phyloP scores from a whole-genome alignment of 768 basidiomycete genomes.

The Rhizopogon roseolus region DNA sequence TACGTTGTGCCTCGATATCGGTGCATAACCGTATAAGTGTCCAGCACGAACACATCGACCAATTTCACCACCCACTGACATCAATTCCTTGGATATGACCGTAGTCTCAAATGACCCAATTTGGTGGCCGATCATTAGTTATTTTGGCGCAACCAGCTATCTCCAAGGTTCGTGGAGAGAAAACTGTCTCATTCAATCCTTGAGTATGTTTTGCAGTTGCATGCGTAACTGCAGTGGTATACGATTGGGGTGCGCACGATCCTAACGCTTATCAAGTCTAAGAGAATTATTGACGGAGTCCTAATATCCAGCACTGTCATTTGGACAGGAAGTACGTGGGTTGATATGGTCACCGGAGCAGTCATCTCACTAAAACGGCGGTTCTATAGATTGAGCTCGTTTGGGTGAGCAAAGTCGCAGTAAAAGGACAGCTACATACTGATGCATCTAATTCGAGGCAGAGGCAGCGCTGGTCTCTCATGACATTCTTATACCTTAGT shows the following conservation, averaged over 20 bases:
- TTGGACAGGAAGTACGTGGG: neutral
- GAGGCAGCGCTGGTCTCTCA: no score
- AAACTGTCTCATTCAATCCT: neutral
- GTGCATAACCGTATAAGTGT: no score
- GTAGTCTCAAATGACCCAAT: no score
- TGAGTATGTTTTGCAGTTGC: neutral
- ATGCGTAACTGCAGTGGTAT: neutral
- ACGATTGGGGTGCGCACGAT: neutral
- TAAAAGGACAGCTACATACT: no score
- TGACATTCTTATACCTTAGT: no score
- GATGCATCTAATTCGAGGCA: no score
- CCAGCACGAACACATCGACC: no score
- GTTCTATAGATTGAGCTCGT: neutral
- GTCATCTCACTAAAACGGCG: neutral
- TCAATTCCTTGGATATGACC: no score
- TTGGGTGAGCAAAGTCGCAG: neutral
- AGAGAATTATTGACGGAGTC: neutral
- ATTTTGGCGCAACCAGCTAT: no score
- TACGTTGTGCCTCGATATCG: no score
- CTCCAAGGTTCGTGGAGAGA: neutral
- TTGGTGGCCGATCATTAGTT: neutral
- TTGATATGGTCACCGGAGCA: neutral
- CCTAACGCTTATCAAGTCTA: neutral
- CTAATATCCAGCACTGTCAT: neutral
- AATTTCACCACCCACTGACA: no score